Base-by-base conservation (phyloP, 2,329 filamentous ascomycete genomes). In the Hortaea werneckii region DNA sequence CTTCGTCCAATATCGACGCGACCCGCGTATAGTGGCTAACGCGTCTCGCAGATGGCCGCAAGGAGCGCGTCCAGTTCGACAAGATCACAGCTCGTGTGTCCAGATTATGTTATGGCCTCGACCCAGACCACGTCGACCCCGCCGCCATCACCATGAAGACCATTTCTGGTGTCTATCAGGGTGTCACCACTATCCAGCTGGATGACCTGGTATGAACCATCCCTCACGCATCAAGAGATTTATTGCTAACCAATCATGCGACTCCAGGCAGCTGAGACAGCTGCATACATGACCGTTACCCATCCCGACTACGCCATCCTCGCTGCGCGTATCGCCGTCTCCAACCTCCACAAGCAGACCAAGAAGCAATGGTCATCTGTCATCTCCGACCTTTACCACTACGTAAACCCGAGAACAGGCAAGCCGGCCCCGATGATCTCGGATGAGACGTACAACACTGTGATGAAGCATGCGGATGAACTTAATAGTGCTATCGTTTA, bases 311-410 rank as follows among this genome's bases (percentile, higher is more conserved):
- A 98, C 68, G 92, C 92, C 66, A 94, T 96, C 65, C 87, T 98
- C 49, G 92, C 92, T 54, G 92, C 92, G 56, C 89, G 92, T 72
- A 96, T 98, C 65, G 92, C 92, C 58, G 92, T 98, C 45, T 98
- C 92, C 63, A 98, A 98, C 74, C 84, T 98, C 49, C 92, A 98
- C 82, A 98, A 98, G 75, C 92, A 98, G 78, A 98, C 92, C 54
- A 96, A 96, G 80, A 98, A 98, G 78, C 90, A 96, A 67, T 98
- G 94, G 75, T 96, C 92, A n/a, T 76, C 87, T 42, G 92, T 98
- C 49, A 79, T 98, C 59, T 83, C 80, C 59, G 92, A 98, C 62
- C 80, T 98, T 37, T 95, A 90, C 73, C 78, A 92, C 74, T 98
- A 95, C 68, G 75, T 94, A 69, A 98, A 98, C 74, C 88, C 90